Conservation (phyloP, 2,329 filamentous ascomycete genomes). For the Fusarium protoensiforme region DNA sequence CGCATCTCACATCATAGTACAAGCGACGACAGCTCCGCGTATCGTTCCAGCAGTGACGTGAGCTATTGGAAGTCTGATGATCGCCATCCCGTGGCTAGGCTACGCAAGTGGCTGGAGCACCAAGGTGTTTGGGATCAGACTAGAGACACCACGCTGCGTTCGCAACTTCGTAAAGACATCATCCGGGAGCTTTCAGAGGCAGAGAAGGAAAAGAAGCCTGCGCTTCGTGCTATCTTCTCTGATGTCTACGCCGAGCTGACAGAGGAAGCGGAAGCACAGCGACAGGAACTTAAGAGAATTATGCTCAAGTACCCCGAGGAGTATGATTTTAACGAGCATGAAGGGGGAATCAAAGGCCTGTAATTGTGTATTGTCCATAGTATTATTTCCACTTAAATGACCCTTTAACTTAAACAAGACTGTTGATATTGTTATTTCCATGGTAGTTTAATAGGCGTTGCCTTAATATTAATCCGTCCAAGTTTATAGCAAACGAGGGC, state of each 20-base stretch:
- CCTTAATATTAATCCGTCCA: too few species aligned
- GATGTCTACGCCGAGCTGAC: conserved; percentile 22
- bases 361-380: background rate
- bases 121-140: conserved; percentile 8
- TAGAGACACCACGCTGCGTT: background rate
- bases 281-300: background rate
- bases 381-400: too few species aligned
- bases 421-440: too few species aligned
- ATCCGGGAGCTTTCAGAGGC: conserved; percentile 3
- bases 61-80: background rate
- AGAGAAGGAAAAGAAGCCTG: conserved; percentile 15
- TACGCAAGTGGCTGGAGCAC: conserved; percentile 7
- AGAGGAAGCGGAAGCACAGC: conserved; percentile 3
- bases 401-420: too few species aligned
- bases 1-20: conserved; percentile 26
- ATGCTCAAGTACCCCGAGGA: conserved; percentile 16
- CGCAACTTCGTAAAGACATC: conserved; percentile 5
- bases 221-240: background rate
- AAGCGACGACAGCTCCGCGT: conserved; percentile 21
- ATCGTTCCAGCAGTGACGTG: conserved; percentile 4
- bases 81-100: conserved; percentile 1
- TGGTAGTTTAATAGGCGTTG: too few species aligned
- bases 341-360: conserved; percentile 1
- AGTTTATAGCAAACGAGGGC: too few species aligned
- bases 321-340: conserved; percentile 9